Base-by-base conservation (phyloP, 768 basidiomycete species). In the Cystofilobasidium capitatum region DNA sequence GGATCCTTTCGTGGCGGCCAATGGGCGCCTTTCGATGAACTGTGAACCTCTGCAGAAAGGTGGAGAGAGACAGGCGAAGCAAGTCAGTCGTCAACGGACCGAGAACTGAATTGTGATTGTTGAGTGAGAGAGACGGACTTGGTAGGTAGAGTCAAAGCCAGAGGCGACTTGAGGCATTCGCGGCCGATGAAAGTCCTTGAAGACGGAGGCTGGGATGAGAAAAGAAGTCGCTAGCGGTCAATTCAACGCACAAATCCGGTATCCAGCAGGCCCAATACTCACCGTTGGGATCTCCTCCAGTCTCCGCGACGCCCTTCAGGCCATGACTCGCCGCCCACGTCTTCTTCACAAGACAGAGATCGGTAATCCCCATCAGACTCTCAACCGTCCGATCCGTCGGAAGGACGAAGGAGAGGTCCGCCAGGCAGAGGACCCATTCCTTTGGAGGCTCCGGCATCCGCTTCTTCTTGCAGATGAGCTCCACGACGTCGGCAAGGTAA, bases 381-480 rank as follows among this genome's bases (percentile, higher is more conserved):
- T 90, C 91, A n/a, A 98, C 94, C 0, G 96, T 98, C 24, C 93
- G 83, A 76, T 98, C 96, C 35, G 97, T 82, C 33, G 93, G 93
- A 26, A 98, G 82, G 1, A 89, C 89, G 66, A 78, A 70, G 8
- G 74, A 74, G 31, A 76, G 63, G 62, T 78, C 77, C 8, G 75
- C 76, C 12, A 78, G 74, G 58, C 76, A 74, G 1, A 78, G 70
- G 0, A 76, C 77, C 78, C 91, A 97, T 66, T 91, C 87, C 66
- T 87, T 67, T 84, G 36, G 87, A 8, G 72, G 71, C 49, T 69
- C 69, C 14, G 69, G 71, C 4, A 78, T 71, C 1, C 73, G 73
- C 66, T 76, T 76, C 71, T 75, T 77, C 60, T 72, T 71, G 67
- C 72, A 91, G 1, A 90, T 86, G 26, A 86, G 80, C 70, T 96